Percentiles rank a stretch among this genome's conserved stretches.
Evolutionary conservation across 768 basidiomycete genomes (phyloP).

Genomic region (Hemileccinum impolitum): DNA sequence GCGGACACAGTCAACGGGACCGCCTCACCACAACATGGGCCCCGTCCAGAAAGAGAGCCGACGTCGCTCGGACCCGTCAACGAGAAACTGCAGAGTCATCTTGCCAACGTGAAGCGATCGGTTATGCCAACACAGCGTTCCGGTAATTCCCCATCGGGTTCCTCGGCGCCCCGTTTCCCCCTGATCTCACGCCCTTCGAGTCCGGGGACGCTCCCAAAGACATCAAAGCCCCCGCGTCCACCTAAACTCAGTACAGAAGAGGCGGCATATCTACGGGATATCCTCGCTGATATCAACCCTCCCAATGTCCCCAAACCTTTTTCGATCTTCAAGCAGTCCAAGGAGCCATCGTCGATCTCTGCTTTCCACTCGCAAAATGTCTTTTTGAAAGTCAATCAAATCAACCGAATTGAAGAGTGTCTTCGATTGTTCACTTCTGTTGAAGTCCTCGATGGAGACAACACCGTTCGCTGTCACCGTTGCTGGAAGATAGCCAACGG

Average conservation of each 20-base stretch:
- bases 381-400: conserved; percentile 28
- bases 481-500: conserved; percentile 94
- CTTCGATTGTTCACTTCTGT: conserved; percentile 86
- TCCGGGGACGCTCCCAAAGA: conserved; percentile 34
- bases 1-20: conserved; percentile 3
- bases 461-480: conserved; percentile 87
- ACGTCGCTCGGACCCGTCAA: conserved; percentile 26
- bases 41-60: conserved; percentile 15
- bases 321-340: conserved; percentile 44
- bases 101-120: conserved; percentile 26
- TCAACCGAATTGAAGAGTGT: conserved; percentile 57
- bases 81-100: conserved; percentile 23
- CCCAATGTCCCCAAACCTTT: conserved; percentile 44
- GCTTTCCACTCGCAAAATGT: conserved; percentile 20
- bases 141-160: conserved; percentile 15
- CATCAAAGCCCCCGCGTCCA: conserved; percentile 40
- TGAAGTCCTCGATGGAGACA: conserved; percentile 92
- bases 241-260: conserved; percentile 58
- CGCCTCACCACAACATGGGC: background rate
- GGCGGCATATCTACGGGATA: conserved; percentile 60
- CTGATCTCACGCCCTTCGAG: conserved; percentile 29
- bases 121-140: conserved; percentile 19
- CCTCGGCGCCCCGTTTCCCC: conserved; percentile 20
- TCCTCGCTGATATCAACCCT: conserved; percentile 61
- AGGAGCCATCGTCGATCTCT: conserved; percentile 20